These are phyloP conservation scores for Parastagonospora avenae DNA, from an alignment of 2,329 filamentous ascomycete species.

Conservation along the genomic window DNA sequence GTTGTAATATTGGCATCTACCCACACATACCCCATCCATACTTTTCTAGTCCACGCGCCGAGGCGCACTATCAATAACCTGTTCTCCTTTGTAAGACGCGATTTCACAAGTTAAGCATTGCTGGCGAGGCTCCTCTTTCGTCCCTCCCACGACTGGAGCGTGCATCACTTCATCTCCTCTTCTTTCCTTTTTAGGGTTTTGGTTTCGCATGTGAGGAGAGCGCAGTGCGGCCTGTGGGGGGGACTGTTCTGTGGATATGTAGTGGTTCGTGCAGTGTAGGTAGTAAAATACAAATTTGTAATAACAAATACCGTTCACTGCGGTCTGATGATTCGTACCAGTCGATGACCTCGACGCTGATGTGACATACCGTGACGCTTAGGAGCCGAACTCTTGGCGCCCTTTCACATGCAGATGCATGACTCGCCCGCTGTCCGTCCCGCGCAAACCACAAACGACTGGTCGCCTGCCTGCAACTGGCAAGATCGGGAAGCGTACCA, in stretches of 20 bases:
- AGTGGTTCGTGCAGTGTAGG: background rate
- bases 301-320: background rate
- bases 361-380: background rate
- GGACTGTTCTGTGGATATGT: background rate
- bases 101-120: slow-evolving; percentile 35
- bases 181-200: background rate
- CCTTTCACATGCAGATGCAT: slow-evolving; percentile 26
- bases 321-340: too few species aligned
- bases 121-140: slow-evolving; percentile 28
- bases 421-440: slow-evolving; percentile 17
- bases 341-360: too few species aligned
- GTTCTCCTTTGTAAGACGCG: slow-evolving; percentile 39
- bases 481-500: slow-evolving; percentile 10
- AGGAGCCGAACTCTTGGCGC: slow-evolving; percentile 23
- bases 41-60: slow-evolving; percentile 4
- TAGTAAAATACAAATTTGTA: background rate
- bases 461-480: slow-evolving; percentile 14
- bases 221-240: background rate
- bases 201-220: background rate
- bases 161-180: slow-evolving; percentile 20
- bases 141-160: slow-evolving; percentile 21
- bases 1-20: slow-evolving; percentile 38
- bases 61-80: slow-evolving; percentile 23
- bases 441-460: slow-evolving; percentile 19
- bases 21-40: slow-evolving; percentile 28